Percentiles rank a stretch among this genome's conserved stretches.
Evolutionary conservation across 2,329 filamentous ascomycete genomes (phyloP).

Genomic region (Fusarium scirpi): DNA sequence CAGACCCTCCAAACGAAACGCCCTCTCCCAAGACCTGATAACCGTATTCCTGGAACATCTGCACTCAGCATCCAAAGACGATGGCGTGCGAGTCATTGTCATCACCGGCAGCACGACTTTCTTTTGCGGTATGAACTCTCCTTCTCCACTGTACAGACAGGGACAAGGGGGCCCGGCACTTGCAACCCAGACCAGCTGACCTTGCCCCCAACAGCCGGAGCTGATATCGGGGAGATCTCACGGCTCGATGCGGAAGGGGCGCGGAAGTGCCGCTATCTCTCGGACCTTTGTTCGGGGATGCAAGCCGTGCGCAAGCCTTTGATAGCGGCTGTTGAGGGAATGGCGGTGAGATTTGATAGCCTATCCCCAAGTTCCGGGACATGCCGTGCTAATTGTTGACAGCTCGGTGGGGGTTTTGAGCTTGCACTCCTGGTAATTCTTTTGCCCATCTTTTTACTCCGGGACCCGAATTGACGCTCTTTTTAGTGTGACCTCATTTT

Average conservation of each 20-base stretch:
- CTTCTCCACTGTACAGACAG: background rate
- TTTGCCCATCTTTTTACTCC: slow-evolving; percentile 11
- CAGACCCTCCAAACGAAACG: slow-evolving; percentile 68
- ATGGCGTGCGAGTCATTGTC: slow-evolving; percentile 53
- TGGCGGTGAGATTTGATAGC: slow-evolving; percentile 56
- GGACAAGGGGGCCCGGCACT: slow-evolving; percentile 24
- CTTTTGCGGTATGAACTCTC: slow-evolving; percentile 51
- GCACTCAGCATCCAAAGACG: slow-evolving; percentile 40
- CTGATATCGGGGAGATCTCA: slow-evolving; percentile 54
- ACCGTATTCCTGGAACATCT: slow-evolving; percentile 54
- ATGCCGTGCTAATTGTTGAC: slow-evolving; percentile 14
- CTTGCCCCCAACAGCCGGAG: slow-evolving; percentile 46
- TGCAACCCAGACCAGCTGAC: slow-evolving; percentile 20
- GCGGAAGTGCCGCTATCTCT: slow-evolving; percentile 52
- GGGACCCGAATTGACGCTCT: slow-evolving; percentile 2
- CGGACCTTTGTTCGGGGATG: slow-evolving; percentile 56
- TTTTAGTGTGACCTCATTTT: slow-evolving; percentile 56
- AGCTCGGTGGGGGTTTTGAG: slow-evolving; percentile 65
- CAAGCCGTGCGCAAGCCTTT: slow-evolving; percentile 57
- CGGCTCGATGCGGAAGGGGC: slow-evolving; percentile 50
- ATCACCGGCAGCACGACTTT: slow-evolving; percentile 54
- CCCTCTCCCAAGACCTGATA: slow-evolving; percentile 65
- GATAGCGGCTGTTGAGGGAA: slow-evolving; percentile 62
- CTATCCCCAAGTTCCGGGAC: background rate
- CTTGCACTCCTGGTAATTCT: slow-evolving; percentile 58